These are phyloP conservation scores for Aspergillus cavernicola DNA, from an alignment of 495 filamentous ascomycete species.

Conservation along the genomic window DNA sequence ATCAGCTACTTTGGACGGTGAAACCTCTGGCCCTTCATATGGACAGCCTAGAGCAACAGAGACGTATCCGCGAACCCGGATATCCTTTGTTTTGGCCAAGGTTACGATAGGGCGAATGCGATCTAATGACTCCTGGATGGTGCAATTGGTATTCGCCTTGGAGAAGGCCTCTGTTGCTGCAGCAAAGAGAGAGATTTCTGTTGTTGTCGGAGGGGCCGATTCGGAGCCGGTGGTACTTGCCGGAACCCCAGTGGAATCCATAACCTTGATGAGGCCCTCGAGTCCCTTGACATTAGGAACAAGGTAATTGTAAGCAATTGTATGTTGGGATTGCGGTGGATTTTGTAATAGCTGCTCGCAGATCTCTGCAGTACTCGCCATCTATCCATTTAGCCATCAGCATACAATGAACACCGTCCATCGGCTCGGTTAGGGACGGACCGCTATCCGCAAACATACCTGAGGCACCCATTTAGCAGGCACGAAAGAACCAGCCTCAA, in stretches of 20 bases:
- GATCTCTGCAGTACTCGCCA: slow-evolving; percentile 86
- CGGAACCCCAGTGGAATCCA: slow-evolving; percentile 37
- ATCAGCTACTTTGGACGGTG: slow-evolving; percentile 74
- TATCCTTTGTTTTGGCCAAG: slow-evolving; percentile 62
- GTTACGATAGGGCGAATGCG: slow-evolving; percentile 72
- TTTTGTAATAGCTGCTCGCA: slow-evolving; percentile 64
- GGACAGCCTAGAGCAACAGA: slow-evolving; percentile 93
- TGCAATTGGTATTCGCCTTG: slow-evolving; percentile 86
- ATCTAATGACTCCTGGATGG: slow-evolving; percentile 73
- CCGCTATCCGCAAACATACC: slow-evolving; percentile 42
- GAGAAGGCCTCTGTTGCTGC: slow-evolving; percentile 92
- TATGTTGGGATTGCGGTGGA: slow-evolving; percentile 54
- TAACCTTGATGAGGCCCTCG: slow-evolving; percentile 48
- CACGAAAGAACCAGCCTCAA: slow-evolving; percentile 95
- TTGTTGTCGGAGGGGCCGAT: slow-evolving; percentile 32
- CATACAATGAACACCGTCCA: too few relatives aligned
- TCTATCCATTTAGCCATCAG: slow-evolving; percentile 49
- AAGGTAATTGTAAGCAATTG: slow-evolving; percentile 89
- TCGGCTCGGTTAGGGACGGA: neutral
- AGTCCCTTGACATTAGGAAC: slow-evolving; percentile 86
- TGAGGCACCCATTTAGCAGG: slow-evolving; percentile 98
- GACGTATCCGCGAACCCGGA: slow-evolving; percentile 88
- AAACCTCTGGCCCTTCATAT: slow-evolving; percentile 82
- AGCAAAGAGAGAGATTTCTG: slow-evolving; percentile 88
- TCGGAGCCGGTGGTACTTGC: slow-evolving; percentile 37